Evolutionary conservation across 371 early-diverging fungal species (phyloP), one percentile per base, ranked within the genome.

Genomic region (Mucor saturninus): DNA sequence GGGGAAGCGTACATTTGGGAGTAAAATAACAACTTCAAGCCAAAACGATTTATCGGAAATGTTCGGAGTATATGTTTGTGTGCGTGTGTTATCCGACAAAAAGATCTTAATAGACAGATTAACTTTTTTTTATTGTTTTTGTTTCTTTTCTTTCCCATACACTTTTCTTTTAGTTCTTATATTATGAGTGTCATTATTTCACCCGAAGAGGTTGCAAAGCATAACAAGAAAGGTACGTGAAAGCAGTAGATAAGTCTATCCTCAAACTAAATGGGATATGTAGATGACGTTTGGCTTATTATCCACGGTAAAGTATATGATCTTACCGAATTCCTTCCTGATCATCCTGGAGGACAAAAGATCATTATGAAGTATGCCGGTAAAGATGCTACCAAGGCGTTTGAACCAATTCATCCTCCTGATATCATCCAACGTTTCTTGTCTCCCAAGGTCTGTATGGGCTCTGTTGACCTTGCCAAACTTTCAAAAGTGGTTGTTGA

Each of bases 231-330:
- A 60, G 63, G 81, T 77, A 69, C 56, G 11, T 11, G 3, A 11
- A 15, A 38, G 15, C 4, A 7, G 28, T 53, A 8, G 10, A 48
- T 21, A 39, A 28, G 54, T 30, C 10, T 21, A 5, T 21, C 21
- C 21, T 21, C 21, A 21, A 21, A 21, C 21, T 21, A 21, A 21
- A 21, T 21, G 21, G 1, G 21, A 21, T 37, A n/a, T 57, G 26
- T 40, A 81, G 79, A 75, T 50, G 94, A 95, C 75, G 76, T 91
- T 60, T 96, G 96, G 96, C 86, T 95, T 46, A 83, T 93, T 56
- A 80, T 95, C 40, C 86, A 91, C 64, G 91, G 87, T 55, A 83
- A 90, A 66, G 95, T 96, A 11, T 90, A 92, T 64, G 91, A 96
- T 69, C 86, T 91, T 42, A 94, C 96, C 35, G 73, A 84, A 32